Percentiles rank a stretch among this genome's conserved stretches.
Evolutionary conservation across 148 eudicot genomes (phyloP).

Genomic region (Chenopodium quinoa): DNA sequence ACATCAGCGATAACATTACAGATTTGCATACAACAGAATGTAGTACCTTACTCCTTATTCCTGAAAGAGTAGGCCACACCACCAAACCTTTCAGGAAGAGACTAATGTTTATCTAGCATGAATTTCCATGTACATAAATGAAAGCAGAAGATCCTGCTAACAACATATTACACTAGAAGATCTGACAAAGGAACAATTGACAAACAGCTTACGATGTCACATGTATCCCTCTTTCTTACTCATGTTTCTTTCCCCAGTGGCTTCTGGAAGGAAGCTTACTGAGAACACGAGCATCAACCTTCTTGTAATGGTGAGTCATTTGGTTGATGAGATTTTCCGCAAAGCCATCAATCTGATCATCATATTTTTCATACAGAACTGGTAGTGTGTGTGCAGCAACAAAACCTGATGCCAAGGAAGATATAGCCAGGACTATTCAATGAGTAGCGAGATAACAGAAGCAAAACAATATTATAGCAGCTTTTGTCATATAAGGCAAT

Average conservation of each 20-base stretch:
- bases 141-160: constrained; percentile 1
- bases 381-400: constrained; percentile 80
- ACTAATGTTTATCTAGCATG: not conserved
- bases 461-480: not conserved
- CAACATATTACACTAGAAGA: not conserved
- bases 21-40: constrained; percentile 1
- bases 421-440: not conserved
- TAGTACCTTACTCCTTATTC: not conserved
- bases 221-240: constrained; percentile 21
- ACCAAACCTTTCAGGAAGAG: not conserved
- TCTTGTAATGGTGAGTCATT: constrained; percentile 59
- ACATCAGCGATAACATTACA: not conserved
- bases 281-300: constrained; percentile 54
- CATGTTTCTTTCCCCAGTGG: constrained; percentile 49
- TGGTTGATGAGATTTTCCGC: constrained; percentile 41
- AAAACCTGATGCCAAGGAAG: constrained; percentile 42
- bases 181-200: not conserved
- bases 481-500: not conserved
- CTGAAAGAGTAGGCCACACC: not conserved
- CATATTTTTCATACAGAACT: constrained; percentile 70
- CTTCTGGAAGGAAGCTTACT: constrained; percentile 47
- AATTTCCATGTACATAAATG: constrained; percentile 9
- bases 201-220: not conserved
- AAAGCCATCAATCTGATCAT: constrained; percentile 62
- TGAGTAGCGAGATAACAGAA: not conserved